phyloP scores from a whole-genome alignment of 371 early-diverging fungal species.

The Nematocida ausubeli region DNA sequence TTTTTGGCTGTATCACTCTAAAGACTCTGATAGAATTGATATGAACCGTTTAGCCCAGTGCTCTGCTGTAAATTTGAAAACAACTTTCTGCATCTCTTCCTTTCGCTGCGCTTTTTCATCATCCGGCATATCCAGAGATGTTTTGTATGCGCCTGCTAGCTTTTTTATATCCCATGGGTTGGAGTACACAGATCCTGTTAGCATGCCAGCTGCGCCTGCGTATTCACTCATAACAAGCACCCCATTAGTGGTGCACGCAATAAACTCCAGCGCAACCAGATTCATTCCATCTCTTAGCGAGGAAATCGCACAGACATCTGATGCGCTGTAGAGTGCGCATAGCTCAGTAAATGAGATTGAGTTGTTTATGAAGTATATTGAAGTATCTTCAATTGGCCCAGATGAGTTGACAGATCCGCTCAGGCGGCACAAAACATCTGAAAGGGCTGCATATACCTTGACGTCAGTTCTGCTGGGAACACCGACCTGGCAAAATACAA shows the following conservation, averaged over 20 bases:
- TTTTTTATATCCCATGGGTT: constrained; percentile 97
- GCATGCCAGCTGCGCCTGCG: constrained; percentile 93
- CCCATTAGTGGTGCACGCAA: constrained; percentile 80
- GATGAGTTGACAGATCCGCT: constrained; percentile 90
- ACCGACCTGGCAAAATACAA: constrained; percentile 84
- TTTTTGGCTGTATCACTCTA: background rate
- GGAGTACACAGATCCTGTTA: constrained; percentile 82
- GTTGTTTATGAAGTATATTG: constrained; percentile 92
- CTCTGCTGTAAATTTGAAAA: constrained; percentile 89
- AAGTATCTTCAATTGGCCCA: constrained; percentile 88
- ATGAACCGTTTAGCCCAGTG: constrained; percentile 77
- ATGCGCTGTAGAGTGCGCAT: constrained; percentile 83
- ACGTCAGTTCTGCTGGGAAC: constrained; percentile 88
- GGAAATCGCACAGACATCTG: constrained; percentile 90
- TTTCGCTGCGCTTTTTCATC: constrained; percentile 76
- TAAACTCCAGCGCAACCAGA: constrained; percentile 91
- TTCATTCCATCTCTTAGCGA: constrained; percentile 99
- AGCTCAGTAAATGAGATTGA: constrained; percentile 87
- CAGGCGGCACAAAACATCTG: constrained; percentile 80
- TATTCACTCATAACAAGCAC: constrained; percentile 91
- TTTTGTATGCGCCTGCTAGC: constrained; percentile 78
- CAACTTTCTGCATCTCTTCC: constrained; percentile 81
- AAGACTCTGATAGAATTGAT: background rate
- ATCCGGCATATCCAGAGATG: constrained; percentile 82
- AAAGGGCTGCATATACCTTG: constrained; percentile 86